Evolutionary conservation across 176 grass and related monocot genomes (phyloP).

Genomic region (Oryza meyeriana): DNA sequence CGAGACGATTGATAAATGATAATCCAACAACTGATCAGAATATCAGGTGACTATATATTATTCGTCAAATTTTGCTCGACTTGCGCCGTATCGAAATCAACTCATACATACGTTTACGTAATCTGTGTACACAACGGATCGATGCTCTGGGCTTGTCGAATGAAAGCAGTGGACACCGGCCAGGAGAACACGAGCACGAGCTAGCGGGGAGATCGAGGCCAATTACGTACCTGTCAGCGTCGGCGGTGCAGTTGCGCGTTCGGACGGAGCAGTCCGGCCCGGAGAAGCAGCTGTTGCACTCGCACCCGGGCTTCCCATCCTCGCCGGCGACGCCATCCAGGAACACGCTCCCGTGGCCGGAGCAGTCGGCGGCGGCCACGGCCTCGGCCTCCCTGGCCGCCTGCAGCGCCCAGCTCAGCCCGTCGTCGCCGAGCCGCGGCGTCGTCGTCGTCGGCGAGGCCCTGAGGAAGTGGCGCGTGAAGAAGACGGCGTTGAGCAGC

Average conservation of each 20-base stretch:
- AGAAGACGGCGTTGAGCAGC: constrained; percentile 55
- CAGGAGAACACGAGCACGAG: not conserved
- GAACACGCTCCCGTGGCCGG: constrained; percentile 62
- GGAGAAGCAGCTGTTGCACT: constrained; percentile 70
- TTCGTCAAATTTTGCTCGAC: too few species aligned
- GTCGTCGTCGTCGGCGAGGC: not conserved
- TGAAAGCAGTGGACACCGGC: not conserved
- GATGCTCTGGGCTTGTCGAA: too few species aligned
- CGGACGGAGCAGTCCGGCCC: constrained; percentile 63
- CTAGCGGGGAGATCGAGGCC: not conserved
- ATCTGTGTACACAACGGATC: too few species aligned
- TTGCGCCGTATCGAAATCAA: too few species aligned
- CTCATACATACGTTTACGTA: too few species aligned
- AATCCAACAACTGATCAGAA: too few species aligned
- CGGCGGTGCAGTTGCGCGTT: constrained; percentile 46
- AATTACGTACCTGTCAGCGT: constrained; percentile 47
- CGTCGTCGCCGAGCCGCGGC: not conserved
- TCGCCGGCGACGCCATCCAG: constrained; percentile 40
- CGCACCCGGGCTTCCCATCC: constrained; percentile 48
- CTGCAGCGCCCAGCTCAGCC: constrained; percentile 52
- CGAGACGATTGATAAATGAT: too few species aligned
- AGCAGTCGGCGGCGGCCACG: constrained; percentile 54
- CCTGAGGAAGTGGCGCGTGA: constrained; percentile 39
- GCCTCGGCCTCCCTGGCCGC: constrained; percentile 64
- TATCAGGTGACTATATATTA: too few species aligned